Evolutionary conservation across 306 rosid genomes (phyloP).

Genomic region (Vigna angularis): DNA sequence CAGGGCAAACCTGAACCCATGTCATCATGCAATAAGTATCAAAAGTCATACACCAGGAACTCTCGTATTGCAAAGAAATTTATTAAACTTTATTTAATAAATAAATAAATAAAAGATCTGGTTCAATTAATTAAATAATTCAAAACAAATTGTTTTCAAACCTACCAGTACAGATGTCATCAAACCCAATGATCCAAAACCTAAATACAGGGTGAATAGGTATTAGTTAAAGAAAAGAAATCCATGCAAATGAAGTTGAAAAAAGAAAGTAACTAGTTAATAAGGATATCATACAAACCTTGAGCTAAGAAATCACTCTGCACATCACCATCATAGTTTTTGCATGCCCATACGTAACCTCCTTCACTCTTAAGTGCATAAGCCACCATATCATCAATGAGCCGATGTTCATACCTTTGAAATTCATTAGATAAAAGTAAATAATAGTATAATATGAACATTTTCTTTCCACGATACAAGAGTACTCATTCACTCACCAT

Average conservation of each 20-base stretch:
- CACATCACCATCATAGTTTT: constrained; percentile 98
- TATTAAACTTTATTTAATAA: background rate
- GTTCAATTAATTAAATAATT: constrained; percentile 9
- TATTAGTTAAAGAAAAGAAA: constrained; percentile 36
- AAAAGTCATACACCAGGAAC: constrained; percentile 21
- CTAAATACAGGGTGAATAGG: constrained; percentile 54
- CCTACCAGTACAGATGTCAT: constrained; percentile 98
- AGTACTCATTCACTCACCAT: constrained; percentile 64
- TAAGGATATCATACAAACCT: constrained; percentile 62
- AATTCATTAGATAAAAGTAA: constrained; percentile 43
- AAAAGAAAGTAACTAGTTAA: constrained; percentile 19
- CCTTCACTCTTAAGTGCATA: constrained; percentile 98
- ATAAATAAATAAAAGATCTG: background rate
- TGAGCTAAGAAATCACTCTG: constrained; percentile 99
- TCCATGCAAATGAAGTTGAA: constrained; percentile 21
- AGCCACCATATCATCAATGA: constrained; percentile 99
- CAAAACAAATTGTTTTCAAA: constrained; percentile 25
- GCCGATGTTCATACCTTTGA: constrained; percentile 97
- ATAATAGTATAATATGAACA: background rate
- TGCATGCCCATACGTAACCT: constrained; percentile 99
- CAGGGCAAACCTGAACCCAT: constrained; percentile 89
- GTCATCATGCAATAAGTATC: constrained; percentile 34
- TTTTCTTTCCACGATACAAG: background rate
- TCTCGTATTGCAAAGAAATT: background rate
- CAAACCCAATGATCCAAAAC: constrained; percentile 98